These are phyloP conservation scores for Gonapodya prolifera DNA, from an alignment of 192 early-diverging fungal species.

Conservation along the genomic window DNA sequence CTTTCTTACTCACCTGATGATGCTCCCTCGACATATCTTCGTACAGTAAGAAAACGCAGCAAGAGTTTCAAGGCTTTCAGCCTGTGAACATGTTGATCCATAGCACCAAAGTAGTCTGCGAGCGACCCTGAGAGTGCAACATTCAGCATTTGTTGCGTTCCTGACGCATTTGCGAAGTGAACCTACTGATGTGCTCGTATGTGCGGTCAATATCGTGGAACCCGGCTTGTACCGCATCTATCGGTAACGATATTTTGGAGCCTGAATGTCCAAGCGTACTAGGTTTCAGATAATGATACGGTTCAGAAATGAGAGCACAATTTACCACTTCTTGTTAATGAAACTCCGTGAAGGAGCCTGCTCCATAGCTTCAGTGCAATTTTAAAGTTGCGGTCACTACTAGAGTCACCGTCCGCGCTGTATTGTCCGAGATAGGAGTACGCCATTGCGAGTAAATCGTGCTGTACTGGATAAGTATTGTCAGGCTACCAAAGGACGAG, in stretches of 20 bases:
- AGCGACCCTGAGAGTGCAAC: background rate
- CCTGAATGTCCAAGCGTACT: background rate
- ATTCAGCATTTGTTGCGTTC: too few species aligned
- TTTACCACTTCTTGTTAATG: too few species aligned
- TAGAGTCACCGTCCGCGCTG: background rate
- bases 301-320: too few species aligned
- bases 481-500: too few species aligned
- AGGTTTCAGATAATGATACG: background rate
- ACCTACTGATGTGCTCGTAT: background rate
- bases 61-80: slow-evolving; percentile 40
- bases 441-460: background rate
- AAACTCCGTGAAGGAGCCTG: background rate
- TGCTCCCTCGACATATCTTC: slow-evolving; percentile 11
- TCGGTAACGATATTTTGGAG: background rate
- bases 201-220: background rate
- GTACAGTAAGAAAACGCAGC: slow-evolving; percentile 35
- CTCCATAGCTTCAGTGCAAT: background rate
- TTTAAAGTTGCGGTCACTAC: background rate
- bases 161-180: too few species aligned
- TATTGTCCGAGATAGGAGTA: background rate
- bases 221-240: background rate
- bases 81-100: slow-evolving; percentile 35
- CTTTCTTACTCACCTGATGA: slow-evolving; percentile 16
- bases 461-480: background rate
- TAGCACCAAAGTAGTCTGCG: slow-evolving; percentile 44